Evolutionary conservation across 1,139 yeast species (phyloP).

Genomic region (Lodderomyces theae): DNA sequence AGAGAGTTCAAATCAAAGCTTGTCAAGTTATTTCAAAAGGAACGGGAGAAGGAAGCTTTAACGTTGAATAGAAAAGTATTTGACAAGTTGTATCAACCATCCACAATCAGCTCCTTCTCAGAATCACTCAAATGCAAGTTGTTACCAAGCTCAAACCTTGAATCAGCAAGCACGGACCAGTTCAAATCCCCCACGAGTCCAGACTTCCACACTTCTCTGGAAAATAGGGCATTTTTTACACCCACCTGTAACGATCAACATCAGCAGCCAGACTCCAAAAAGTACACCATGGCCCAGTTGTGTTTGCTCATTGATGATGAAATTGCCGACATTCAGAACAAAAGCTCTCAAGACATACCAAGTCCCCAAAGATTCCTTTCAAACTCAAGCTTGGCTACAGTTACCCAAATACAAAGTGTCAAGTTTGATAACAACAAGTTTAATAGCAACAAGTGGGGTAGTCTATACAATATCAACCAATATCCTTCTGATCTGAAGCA

Average conservation of each 20-base stretch:
- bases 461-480: conserved; percentile 1
- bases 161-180: not conserved
- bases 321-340: conserved; percentile 8
- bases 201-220: conserved; percentile 5
- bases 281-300: conserved; percentile 11
- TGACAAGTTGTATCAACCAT: conserved; percentile 1
- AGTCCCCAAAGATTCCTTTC: conserved; percentile 2
- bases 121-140: conserved; percentile 1
- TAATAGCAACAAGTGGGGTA: too few relatives aligned
- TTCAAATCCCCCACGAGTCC: conserved; percentile 1
- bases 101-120: not conserved
- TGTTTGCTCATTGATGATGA: conserved; percentile 14
- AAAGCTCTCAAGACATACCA: not conserved
- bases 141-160: conserved; percentile 4
- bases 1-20: not conserved
- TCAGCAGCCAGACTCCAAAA: not conserved
- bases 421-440: conserved; percentile 4
- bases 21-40: not conserved
- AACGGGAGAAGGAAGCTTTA: not conserved
- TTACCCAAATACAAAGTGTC: conserved; percentile 5
- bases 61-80: not conserved
- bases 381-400: conserved; percentile 10
- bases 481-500: conserved; percentile 3
- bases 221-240: conserved; percentile 2
- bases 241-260: not conserved